phyloP scores from a whole-genome alignment of 169 alveolate species.

The Eimeria maxima region DNA sequence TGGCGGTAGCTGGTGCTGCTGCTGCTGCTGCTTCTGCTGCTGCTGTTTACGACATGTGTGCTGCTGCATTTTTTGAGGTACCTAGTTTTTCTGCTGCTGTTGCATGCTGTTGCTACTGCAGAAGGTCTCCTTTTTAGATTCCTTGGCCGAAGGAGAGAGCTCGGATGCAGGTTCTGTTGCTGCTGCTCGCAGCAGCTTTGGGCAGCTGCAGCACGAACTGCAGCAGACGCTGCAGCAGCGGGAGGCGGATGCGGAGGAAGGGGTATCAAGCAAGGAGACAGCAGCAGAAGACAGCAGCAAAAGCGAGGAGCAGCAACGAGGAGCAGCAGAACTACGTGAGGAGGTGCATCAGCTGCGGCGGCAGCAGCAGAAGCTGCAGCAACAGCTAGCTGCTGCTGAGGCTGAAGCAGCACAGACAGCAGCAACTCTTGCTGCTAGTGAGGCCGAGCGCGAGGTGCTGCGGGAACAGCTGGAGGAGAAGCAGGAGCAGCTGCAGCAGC shows the following conservation, averaged over 20 bases:
- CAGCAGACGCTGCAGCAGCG: conserved; percentile 68
- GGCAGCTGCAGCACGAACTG: conserved; percentile 10
- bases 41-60: neutral
- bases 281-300: conserved; percentile 13
- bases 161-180: neutral
- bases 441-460: neutral
- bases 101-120: neutral
- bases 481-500: conserved; percentile 67
- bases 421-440: neutral
- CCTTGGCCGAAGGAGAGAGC: neutral
- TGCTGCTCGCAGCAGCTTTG: neutral
- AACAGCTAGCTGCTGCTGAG: conserved; percentile 56
- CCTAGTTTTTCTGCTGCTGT: neutral
- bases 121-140: conserved; percentile 38
- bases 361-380: conserved; percentile 58
- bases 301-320: conserved; percentile 12
- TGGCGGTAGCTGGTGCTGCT: conserved; percentile 7
- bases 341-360: conserved; percentile 56
- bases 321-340: neutral
- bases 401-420: conserved; percentile 9
- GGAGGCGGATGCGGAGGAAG: neutral
- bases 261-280: neutral
- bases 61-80: neutral
- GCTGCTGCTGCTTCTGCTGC: conserved; percentile 46
- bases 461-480: conserved; percentile 17